A percentile compares a stretch with the other conserved stretches of the same genome.
Evolutionary conservation across 164 flowering plant genomes (phyloP).

Genomic region (Sedum album): DNA sequence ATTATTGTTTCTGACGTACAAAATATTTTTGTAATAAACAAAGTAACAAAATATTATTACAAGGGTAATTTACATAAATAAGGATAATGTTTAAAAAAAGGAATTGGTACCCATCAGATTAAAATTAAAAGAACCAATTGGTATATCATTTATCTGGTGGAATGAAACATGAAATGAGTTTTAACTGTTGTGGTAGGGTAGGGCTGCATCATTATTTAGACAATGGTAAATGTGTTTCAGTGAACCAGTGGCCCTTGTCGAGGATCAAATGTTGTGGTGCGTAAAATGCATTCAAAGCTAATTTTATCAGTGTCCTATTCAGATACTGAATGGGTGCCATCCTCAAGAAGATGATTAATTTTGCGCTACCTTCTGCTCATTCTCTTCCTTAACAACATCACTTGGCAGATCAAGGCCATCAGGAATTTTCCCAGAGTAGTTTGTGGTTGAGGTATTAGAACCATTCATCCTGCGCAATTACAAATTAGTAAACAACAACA

Average conservation of each 20-base stretch:
- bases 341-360: not conserved
- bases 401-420: constrained; percentile 55
- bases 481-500: too few species aligned
- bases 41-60: too few species aligned
- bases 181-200: too few species aligned
- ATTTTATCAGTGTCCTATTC: not conserved
- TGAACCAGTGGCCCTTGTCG: not conserved
- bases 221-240: not conserved
- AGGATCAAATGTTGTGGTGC: not conserved
- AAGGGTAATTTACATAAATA: too few species aligned
- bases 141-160: too few species aligned
- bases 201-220: not conserved
- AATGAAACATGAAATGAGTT: too few species aligned
- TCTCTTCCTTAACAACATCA: constrained; percentile 30
- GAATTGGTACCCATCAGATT: too few species aligned
- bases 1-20: too few species aligned
- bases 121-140: too few species aligned
- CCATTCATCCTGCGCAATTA: constrained; percentile 39
- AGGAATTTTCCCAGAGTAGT: constrained; percentile 77
- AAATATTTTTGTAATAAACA: too few species aligned
- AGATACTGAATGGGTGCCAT: not conserved
- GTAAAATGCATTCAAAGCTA: not conserved
- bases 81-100: too few species aligned
- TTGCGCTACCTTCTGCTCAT: constrained; percentile 7
- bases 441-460: constrained; percentile 46